Base-by-base conservation (phyloP, 345 rosid species). In the Arabis hirsuta region DNA sequence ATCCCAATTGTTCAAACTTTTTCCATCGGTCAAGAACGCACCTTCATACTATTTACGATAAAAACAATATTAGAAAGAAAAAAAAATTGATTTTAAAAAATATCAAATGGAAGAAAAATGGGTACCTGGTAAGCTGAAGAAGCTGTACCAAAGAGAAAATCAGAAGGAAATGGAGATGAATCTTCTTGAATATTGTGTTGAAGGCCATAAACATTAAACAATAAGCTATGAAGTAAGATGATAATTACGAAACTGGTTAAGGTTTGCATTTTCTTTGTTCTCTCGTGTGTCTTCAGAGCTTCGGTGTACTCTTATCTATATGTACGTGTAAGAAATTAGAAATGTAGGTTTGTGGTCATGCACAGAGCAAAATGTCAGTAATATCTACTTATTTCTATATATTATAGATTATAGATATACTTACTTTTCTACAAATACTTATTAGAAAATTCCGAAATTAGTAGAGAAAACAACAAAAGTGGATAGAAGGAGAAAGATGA, bases 101-200 rank as follows among this genome's bases (percentile, higher is more conserved):
- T 5, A 0, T 24, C 0, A 11, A 44, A 36, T 2, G 10, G 41
- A 36, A 9, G 39, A 16, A 43, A 2, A 34, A 12, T 9, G 14
- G 24, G 34, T 63, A 85, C 90, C 90, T 87, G 90, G 71, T 86
- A 86, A 24, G 90, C 81, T 42, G 92, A 87, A 50, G 96, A 83
- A 10, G 96, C 87, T 7, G 96, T 79, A 62, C 92, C 96, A 48
- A 85, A 85, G 62, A 89, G 85, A 72, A 90, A 87, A 73, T 65
- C 70, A 19, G 56, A 14, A 9, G 89, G 81, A 59, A 87, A 80
- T 12, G 81, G 44, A 27, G 64, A 39, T 70, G 53, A 55, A 12
- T 13, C 7, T 32, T 45, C 34, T 27, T 29, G 46, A 45, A 62
- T 62, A 12, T 45, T 16, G 5, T n/a, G 50, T 13, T 14, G n/a